phyloP scores from a whole-genome alignment of 2,329 filamentous ascomycete species.

The Emydomyces testavorans region DNA sequence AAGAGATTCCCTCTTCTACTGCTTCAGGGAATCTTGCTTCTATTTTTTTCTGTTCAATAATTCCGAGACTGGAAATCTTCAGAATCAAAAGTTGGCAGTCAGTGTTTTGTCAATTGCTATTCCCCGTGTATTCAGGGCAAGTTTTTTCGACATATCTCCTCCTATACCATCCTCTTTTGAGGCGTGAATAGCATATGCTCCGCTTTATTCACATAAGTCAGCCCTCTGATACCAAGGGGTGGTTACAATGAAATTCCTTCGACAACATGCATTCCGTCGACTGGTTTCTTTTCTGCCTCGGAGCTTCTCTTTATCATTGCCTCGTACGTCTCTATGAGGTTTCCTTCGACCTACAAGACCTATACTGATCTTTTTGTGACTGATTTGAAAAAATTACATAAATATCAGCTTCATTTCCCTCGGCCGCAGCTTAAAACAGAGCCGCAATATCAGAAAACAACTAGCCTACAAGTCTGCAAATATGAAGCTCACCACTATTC shows the following conservation, averaged over 20 bases:
- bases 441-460: not conserved
- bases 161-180: not conserved
- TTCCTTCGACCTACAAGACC: too few relatives aligned
- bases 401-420: not conserved
- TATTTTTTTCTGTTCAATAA: not conserved
- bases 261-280: not conserved
- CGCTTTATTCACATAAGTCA: not conserved
- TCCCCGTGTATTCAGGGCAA: not conserved
- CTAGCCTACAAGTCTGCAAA: constrained; percentile 11
- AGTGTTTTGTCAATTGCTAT: not conserved
- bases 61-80: not conserved
- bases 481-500: constrained; percentile 41
- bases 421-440: not conserved
- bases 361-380: too few relatives aligned
- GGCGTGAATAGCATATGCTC: constrained; percentile 2
- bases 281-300: not conserved
- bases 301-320: not conserved
- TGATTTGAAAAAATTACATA: too few relatives aligned
- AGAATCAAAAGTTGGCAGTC: not conserved
- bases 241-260: not conserved
- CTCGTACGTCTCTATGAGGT: not conserved
- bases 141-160: not conserved
- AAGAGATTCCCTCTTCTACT: too few relatives aligned
- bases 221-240: not conserved
- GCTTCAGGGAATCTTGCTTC: too few relatives aligned